A percentile compares a stretch with the other conserved stretches of the same genome.
Evolutionary conservation across 176 grass and related monocot genomes (phyloP).

Genomic region (Carex parvula): DNA sequence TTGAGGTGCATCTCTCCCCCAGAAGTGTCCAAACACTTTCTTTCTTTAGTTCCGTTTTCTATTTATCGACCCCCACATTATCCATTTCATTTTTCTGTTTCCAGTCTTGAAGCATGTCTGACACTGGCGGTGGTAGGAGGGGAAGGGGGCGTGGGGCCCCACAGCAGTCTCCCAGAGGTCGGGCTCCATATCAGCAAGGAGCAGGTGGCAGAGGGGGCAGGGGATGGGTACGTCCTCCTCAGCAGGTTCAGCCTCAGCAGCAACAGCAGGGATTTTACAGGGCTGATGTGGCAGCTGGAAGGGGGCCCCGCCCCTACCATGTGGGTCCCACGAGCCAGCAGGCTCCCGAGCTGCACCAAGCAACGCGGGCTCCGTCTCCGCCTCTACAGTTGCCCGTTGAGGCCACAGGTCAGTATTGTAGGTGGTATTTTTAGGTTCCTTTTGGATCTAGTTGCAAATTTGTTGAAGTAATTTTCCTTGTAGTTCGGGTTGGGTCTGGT

Average conservation of each 20-base stretch:
- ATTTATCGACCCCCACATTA: neutral
- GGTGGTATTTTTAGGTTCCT: neutral
- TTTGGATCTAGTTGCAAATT: neutral
- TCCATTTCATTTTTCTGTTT: neutral
- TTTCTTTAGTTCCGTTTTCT: neutral
- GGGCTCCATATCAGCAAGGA: conserved; percentile 10
- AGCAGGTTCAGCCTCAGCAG: conserved; percentile 6
- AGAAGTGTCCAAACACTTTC: neutral
- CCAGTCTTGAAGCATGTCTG: conserved; percentile 19
- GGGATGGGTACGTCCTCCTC: conserved; percentile 11
- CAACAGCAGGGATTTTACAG: conserved; percentile 26
- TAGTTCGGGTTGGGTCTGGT: neutral
- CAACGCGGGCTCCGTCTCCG: conserved; percentile 57
- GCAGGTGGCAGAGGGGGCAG: conserved; percentile 26
- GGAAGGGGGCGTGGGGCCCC: conserved; percentile 8
- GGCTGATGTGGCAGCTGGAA: conserved; percentile 34
- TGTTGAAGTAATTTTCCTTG: neutral
- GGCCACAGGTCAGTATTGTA: conserved; percentile 17
- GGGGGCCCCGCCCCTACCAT: conserved; percentile 17
- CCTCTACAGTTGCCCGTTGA: conserved; percentile 23
- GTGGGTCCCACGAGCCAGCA: conserved; percentile 27
- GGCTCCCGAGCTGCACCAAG: conserved; percentile 99
- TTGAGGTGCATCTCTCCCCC: neutral
- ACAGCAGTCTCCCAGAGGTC: neutral
- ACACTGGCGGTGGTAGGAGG: conserved; percentile 6